Percentiles rank a stretch among this genome's conserved stretches.
phyloP scores from a whole-genome alignment of 352 stramenopile species.

The Globisporangium uncinulatum region DNA sequence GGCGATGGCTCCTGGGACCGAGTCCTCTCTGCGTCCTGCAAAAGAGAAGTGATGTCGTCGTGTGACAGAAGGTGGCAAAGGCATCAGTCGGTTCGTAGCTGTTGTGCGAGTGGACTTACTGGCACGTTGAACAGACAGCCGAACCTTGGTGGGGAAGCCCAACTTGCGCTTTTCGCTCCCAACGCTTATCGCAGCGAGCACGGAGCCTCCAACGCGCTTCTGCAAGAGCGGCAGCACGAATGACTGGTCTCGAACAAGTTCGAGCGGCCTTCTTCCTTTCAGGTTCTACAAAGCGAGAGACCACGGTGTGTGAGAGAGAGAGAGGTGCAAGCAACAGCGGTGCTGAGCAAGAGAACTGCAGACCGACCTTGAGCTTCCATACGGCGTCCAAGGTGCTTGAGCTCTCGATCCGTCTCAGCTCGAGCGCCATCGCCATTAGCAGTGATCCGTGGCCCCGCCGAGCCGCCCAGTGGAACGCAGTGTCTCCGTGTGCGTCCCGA shows the following conservation, averaged over 20 bases:
- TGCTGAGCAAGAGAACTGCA: not conserved
- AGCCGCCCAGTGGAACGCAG: constrained; percentile 64
- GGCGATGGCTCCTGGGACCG: not conserved
- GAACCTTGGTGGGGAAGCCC: constrained; percentile 22
- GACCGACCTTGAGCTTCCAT: constrained; percentile 46
- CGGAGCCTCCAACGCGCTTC: constrained; percentile 29
- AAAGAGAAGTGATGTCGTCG: not conserved
- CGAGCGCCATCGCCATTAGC: constrained; percentile 40
- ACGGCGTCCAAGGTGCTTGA: constrained; percentile 18
- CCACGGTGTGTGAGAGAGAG: not conserved
- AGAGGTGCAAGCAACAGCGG: not conserved
- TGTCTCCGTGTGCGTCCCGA: constrained; percentile 53
- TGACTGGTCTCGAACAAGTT: constrained; percentile 29
- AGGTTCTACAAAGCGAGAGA: constrained; percentile 33
- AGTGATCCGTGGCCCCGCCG: constrained; percentile 42
- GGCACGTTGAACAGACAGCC: not conserved
- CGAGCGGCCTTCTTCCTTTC: constrained; percentile 41
- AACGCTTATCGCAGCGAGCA: constrained; percentile 4
- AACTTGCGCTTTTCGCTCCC: constrained; percentile 25
- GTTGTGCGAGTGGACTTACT: not conserved
- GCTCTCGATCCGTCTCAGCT: constrained; percentile 23
- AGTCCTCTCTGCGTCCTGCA: not conserved
- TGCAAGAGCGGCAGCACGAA: constrained; percentile 45
- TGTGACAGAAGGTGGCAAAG: too few relatives aligned
- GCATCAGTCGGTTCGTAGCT: too few relatives aligned